phyloP scores from a whole-genome alignment of 2,329 filamentous ascomycete genomes.

The Chaetomium sp. region DNA sequence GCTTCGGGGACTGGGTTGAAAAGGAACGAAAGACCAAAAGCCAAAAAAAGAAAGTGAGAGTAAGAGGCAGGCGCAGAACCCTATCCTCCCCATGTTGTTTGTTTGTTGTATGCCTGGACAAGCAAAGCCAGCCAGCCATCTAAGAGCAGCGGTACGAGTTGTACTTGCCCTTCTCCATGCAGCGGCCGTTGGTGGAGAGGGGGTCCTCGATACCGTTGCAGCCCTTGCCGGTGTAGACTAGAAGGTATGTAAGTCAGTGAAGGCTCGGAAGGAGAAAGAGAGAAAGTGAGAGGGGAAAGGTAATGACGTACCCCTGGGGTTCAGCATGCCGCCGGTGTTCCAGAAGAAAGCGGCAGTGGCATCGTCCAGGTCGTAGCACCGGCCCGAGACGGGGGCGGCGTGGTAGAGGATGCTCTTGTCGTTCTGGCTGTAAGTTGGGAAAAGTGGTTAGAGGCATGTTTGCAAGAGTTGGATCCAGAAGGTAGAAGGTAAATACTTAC shows the following conservation, averaged over 20 bases:
- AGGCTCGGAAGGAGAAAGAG: too few relatives aligned
- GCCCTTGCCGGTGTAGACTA: neutral
- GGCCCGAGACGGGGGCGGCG: constrained; percentile 1
- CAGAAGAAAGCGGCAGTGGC: neutral
- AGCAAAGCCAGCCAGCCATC: neutral
- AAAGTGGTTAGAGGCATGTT: neutral
- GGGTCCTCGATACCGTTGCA: neutral
- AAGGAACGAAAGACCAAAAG: too few relatives aligned
- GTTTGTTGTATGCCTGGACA: neutral
- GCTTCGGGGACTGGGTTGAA: neutral
- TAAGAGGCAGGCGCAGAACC: too few relatives aligned
- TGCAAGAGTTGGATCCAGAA: too few relatives aligned
- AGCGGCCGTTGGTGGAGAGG: neutral
- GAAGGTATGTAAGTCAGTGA: neutral
- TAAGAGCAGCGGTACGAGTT: neutral
- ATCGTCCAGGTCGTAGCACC: constrained; percentile 1
- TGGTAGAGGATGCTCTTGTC: neutral
- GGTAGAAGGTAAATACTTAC: neutral
- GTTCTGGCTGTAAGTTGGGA: neutral
- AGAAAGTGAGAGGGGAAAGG: neutral
- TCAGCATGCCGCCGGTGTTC: constrained; percentile 1
- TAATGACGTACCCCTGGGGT: neutral
- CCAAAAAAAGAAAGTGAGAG: too few relatives aligned
- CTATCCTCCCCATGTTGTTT: neutral
- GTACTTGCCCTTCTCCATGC: neutral